Evolutionary conservation across 2,329 filamentous ascomycete genomes (phyloP).

Genomic region (Pseudogymnoascus sp.): DNA sequence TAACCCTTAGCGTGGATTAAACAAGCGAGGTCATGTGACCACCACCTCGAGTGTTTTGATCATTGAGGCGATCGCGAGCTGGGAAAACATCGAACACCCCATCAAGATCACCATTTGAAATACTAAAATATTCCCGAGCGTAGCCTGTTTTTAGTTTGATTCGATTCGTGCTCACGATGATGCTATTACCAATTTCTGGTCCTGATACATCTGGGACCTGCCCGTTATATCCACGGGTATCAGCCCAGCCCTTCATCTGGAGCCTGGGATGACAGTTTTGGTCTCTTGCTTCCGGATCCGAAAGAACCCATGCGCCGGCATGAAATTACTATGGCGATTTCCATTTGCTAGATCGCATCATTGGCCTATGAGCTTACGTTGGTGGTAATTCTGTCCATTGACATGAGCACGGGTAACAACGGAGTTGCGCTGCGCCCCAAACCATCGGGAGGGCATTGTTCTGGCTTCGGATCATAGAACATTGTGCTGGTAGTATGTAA

Average conservation of each 20-base stretch:
- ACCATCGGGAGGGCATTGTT: not conserved
- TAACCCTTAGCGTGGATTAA: constrained; percentile 6
- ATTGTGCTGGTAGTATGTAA: not conserved
- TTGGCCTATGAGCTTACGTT: not conserved
- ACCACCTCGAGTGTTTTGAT: not conserved
- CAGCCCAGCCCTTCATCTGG: not conserved
- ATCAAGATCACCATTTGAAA: not conserved
- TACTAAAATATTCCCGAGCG: not conserved
- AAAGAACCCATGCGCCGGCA: not conserved
- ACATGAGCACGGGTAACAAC: not conserved
- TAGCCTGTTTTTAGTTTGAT: not conserved
- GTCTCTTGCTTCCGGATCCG: constrained; percentile 2
- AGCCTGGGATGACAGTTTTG: not conserved
- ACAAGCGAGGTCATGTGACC: constrained; percentile 9
- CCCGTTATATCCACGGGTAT: not conserved
- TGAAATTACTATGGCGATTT: not conserved
- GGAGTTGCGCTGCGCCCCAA: not conserved
- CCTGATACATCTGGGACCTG: not conserved
- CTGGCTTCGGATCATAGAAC: not conserved
- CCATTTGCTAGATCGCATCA: not conserved
- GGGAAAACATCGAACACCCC: not conserved
- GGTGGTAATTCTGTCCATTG: not conserved
- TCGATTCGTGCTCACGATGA: not conserved
- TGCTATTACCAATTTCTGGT: not conserved
- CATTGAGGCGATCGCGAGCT: not conserved